Percentiles rank a stretch among this genome's conserved stretches.
Conservation (phyloP, 139 green algal genomes). For the Auxenochlorella pyrenoidosa region DNA sequence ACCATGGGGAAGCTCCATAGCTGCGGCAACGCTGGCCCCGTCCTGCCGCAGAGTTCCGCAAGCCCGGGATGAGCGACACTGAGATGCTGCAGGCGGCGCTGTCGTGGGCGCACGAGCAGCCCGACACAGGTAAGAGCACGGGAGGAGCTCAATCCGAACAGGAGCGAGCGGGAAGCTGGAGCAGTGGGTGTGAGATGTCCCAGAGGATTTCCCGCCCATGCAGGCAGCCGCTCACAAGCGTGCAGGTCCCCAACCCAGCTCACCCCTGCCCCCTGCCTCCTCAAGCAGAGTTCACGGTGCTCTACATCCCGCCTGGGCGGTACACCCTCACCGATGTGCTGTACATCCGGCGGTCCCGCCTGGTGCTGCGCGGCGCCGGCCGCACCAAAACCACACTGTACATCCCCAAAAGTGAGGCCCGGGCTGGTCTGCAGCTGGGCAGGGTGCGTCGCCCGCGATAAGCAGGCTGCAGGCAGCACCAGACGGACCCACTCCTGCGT, state of each 20-base stretch:
- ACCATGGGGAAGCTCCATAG: too few species aligned
- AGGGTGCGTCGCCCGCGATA: background rate
- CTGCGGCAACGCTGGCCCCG: too few species aligned
- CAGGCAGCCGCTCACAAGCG: background rate
- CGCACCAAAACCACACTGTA: background rate
- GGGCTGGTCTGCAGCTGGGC: background rate
- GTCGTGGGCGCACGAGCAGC: constrained; percentile 12
- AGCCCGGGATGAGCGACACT: constrained; percentile 14
- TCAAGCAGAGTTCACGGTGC: background rate
- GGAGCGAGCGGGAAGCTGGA: too few species aligned
- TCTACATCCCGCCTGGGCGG: background rate
- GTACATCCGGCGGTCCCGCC: background rate
- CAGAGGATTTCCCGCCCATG: too few species aligned
- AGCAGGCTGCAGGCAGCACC: too few species aligned
- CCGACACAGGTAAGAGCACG: background rate
- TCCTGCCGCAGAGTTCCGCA: background rate
- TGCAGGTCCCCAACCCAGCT: background rate
- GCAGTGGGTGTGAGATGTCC: too few species aligned
- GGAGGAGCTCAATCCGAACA: too few species aligned
- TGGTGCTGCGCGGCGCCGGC: constrained; percentile 22
- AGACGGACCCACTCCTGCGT: too few species aligned
- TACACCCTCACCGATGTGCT: constrained; percentile 5
- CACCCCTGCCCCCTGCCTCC: background rate
- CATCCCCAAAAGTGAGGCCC: constrained; percentile 14
- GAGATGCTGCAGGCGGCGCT: constrained; percentile 18